Percentiles rank a stretch among this genome's conserved stretches.
These are phyloP conservation scores for Monosporozyma aquatica DNA, from an alignment of 805 yeast genomes.

Conservation along the genomic window DNA sequence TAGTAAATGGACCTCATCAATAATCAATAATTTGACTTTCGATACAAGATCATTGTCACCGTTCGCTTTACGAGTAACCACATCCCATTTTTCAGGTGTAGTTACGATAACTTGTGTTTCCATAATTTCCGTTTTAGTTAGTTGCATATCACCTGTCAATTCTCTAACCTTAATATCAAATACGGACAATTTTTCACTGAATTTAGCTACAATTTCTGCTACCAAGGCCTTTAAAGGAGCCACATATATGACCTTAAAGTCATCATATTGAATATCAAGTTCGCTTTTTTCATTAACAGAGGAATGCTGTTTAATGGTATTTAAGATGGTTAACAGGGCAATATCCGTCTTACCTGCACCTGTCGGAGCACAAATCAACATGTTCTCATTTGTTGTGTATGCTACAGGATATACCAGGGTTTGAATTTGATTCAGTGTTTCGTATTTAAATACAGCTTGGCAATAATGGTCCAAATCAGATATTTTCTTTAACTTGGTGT, in stretches of 20 bases:
- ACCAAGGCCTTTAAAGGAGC: conserved; percentile 93
- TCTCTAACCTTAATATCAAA: conserved; percentile 80
- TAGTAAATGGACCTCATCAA: conserved; percentile 92
- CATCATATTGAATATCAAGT: conserved; percentile 66
- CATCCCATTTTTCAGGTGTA: conserved; percentile 97
- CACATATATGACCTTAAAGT: conserved; percentile 83
- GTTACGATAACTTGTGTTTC: conserved; percentile 85
- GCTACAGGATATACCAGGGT: conserved; percentile 87
- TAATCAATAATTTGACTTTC: conserved; percentile 76
- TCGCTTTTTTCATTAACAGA: conserved; percentile 42
- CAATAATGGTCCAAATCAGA: conserved; percentile 67
- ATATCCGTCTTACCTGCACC: conserved; percentile 98
- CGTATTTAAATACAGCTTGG: conserved; percentile 75
- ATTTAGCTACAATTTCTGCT: conserved; percentile 92
- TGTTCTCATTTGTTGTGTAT: conserved; percentile 84
- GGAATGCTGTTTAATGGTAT: conserved; percentile 65
- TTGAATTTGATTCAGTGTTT: conserved; percentile 76
- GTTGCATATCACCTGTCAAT: conserved; percentile 92
- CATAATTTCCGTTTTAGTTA: conserved; percentile 68
- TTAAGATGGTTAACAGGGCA: conserved; percentile 71
- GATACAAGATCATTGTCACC: conserved; percentile 82
- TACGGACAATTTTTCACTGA: conserved; percentile 69
- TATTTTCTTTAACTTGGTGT: conserved; percentile 44
- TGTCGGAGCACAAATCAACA: conserved; percentile 95
- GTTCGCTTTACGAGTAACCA: conserved; percentile 84